These are phyloP conservation scores for Amanita pseudoporphyria DNA, from an alignment of 768 basidiomycete genomes.

Conservation along the genomic window DNA sequence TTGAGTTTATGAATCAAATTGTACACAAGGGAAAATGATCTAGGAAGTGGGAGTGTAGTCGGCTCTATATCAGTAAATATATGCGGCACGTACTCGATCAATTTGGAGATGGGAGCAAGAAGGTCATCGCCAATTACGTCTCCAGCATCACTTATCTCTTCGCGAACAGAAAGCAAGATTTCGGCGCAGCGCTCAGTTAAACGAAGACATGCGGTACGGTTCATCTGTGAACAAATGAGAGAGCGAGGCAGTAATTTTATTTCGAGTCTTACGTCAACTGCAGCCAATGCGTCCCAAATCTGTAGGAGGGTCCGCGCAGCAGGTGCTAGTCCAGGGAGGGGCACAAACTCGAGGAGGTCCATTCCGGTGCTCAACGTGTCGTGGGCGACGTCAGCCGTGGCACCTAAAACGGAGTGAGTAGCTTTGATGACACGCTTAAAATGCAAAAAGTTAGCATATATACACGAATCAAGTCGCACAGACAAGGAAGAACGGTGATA, in stretches of 20 bases:
- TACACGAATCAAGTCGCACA: background rate
- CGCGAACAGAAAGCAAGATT: conserved; percentile 42
- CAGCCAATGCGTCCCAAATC: conserved; percentile 47
- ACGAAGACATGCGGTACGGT: conserved; percentile 46
- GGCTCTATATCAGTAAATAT: background rate
- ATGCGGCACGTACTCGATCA: conserved; percentile 28
- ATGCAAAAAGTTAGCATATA: conserved; percentile 7
- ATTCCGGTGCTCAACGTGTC: conserved; percentile 25
- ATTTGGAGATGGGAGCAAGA: conserved; percentile 32
- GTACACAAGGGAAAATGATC: conserved; percentile 25
- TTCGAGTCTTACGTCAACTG: conserved; percentile 41
- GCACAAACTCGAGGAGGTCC: conserved; percentile 32
- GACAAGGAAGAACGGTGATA: background rate
- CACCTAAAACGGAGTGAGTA: conserved; percentile 24
- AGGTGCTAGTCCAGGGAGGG: conserved; percentile 41
- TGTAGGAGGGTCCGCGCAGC: conserved; percentile 36
- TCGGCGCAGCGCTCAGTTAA: conserved; percentile 54
- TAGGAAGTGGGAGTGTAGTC: conserved; percentile 9
- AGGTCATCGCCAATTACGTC: conserved; percentile 32
- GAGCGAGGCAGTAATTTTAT: background rate
- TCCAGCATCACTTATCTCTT: conserved; percentile 41
- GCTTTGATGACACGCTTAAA: conserved; percentile 23
- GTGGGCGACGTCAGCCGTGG: conserved; percentile 24
- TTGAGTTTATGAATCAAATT: conserved; percentile 37
- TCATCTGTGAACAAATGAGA: conserved; percentile 28